phyloP scores from a whole-genome alignment of 768 basidiomycete genomes.

The Lactifluus pinguis region DNA sequence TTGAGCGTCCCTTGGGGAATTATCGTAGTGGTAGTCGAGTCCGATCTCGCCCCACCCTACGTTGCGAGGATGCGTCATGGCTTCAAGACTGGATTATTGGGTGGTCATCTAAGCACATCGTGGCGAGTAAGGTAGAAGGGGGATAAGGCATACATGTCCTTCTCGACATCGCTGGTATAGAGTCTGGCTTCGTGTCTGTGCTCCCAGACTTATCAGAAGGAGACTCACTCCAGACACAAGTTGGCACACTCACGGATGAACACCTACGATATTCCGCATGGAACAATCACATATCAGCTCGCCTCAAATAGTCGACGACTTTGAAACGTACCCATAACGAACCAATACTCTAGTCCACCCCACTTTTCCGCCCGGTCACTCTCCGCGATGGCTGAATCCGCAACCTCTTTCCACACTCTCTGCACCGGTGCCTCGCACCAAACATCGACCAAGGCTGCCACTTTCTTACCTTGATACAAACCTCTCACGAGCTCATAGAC shows the following conservation, averaged over 20 bases:
- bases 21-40: conserved; percentile 77
- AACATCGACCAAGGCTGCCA: conserved; percentile 71
- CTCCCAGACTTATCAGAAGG: not conserved
- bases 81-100: conserved; percentile 43
- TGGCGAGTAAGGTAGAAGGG: too few species aligned
- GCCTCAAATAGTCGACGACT: not conserved
- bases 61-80: conserved; percentile 72
- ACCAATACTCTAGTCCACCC: conserved; percentile 71
- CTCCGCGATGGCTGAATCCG: conserved; percentile 53
- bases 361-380: conserved; percentile 44
- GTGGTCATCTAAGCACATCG: not conserved
- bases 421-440: conserved; percentile 80
- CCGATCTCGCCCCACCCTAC: conserved; percentile 90
- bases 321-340: conserved; percentile 55
- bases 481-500: conserved; percentile 63
- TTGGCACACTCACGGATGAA: conserved; percentile 51
- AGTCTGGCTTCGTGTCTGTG: conserved; percentile 59
- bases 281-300: not conserved
- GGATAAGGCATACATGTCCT: conserved; percentile 45
- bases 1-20: conserved; percentile 63
- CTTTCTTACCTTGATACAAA: conserved; percentile 47
- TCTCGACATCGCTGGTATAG: conserved; percentile 62
- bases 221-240: not conserved
- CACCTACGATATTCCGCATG: conserved; percentile 34
- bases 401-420: conserved; percentile 56